Conservation (phyloP, 2,329 filamentous ascomycete species). For the Claviceps citrina region DNA sequence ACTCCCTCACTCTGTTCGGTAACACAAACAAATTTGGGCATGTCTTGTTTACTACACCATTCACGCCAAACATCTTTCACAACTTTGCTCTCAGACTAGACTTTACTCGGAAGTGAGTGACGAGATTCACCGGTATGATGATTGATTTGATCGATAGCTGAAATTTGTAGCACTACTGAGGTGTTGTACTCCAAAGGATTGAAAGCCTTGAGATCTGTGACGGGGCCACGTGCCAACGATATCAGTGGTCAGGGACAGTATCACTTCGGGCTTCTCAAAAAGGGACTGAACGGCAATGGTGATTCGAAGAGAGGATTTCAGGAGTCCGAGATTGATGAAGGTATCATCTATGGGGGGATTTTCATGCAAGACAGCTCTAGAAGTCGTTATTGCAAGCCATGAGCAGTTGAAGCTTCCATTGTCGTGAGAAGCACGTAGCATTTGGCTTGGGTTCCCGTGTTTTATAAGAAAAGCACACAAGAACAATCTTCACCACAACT, state of each 20-base stretch:
- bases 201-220: neutral
- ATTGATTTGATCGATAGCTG: too few species aligned
- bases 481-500: too few species aligned
- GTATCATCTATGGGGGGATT: neutral
- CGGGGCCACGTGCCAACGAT: neutral
- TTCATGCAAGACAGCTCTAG: neutral
- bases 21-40: neutral
- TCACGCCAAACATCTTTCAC: neutral
- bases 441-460: too few species aligned
- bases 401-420: neutral
- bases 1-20: neutral
- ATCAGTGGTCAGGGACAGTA: conserved; percentile 1
- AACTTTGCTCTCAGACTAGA: neutral
- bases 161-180: neutral
- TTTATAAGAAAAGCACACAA: too few species aligned
- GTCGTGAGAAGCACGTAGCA: neutral
- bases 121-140: too few species aligned
- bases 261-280: conserved; percentile 1
- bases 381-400: neutral
- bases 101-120: neutral
- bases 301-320: neutral
- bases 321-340: neutral
- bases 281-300: neutral
- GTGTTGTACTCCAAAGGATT: neutral
- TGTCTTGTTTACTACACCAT: neutral